These are phyloP conservation scores for Blastobotrys muscicola DNA, from an alignment of 805 yeast genomes.

Conservation along the genomic window DNA sequence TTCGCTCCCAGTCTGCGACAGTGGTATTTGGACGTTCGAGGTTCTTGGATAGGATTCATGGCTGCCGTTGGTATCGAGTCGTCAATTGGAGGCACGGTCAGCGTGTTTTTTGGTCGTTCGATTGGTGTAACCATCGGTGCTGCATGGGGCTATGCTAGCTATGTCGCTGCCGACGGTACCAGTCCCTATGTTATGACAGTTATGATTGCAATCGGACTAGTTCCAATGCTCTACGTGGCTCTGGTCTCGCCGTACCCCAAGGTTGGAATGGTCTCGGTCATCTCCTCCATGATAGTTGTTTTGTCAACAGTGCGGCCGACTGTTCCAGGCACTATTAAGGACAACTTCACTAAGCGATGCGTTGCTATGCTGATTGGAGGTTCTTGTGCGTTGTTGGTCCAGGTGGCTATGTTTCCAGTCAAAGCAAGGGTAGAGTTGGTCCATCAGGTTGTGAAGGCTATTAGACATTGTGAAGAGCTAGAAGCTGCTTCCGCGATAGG, in stretches of 20 bases:
- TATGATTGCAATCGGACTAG: slow-evolving; percentile 35
- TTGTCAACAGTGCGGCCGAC: slow-evolving; percentile 36
- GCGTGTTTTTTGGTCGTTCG: slow-evolving; percentile 38
- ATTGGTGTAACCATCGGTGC: slow-evolving; percentile 41
- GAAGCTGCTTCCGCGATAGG: slow-evolving; percentile 33
- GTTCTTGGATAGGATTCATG: slow-evolving; percentile 47
- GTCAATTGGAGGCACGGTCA: slow-evolving; percentile 42
- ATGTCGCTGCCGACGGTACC: slow-evolving; percentile 31
- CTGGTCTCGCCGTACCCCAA: slow-evolving; percentile 40
- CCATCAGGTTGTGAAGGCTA: slow-evolving; percentile 33
- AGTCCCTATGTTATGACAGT: slow-evolving; percentile 34
- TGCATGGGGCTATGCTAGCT: slow-evolving; percentile 41
- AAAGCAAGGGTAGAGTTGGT: slow-evolving; percentile 39
- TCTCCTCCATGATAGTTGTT: slow-evolving; percentile 38
- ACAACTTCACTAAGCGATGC: slow-evolving; percentile 41
- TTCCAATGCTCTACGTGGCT: slow-evolving; percentile 38
- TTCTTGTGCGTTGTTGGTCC: slow-evolving; percentile 37
- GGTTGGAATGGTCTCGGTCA: slow-evolving; percentile 41
- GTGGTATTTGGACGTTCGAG: slow-evolving; percentile 42
- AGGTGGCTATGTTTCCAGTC: slow-evolving; percentile 37
- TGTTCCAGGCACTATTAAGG: slow-evolving; percentile 32
- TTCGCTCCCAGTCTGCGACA: slow-evolving; percentile 36
- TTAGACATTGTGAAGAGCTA: slow-evolving; percentile 34
- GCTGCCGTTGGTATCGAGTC: slow-evolving; percentile 42
- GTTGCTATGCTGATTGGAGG: slow-evolving; percentile 45